Percentiles rank a stretch among this genome's conserved stretches.
phyloP scores from a whole-genome alignment of 352 stramenopile species.

The Phytophthora idaei region DNA sequence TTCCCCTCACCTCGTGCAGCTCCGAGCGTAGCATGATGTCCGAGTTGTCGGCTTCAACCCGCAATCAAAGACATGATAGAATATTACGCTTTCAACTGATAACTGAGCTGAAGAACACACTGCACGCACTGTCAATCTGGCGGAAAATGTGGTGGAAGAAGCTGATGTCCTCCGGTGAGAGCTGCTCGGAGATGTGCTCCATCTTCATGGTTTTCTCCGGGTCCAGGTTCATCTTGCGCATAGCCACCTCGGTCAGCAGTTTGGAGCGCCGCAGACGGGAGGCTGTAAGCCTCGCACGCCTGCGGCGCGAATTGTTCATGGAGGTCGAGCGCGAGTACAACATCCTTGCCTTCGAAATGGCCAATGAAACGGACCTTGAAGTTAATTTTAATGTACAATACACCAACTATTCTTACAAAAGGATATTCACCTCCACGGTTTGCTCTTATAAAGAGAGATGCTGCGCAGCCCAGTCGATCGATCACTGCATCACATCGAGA shows the following conservation, averaged over 20 bases:
- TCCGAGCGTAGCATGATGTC: conserved; percentile 73
- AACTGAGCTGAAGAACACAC: background rate
- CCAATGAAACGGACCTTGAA: conserved; percentile 25
- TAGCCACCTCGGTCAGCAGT: conserved; percentile 60
- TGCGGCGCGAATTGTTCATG: conserved; percentile 49
- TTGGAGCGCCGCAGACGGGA: conserved; percentile 61
- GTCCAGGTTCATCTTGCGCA: conserved; percentile 70
- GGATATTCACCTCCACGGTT: background rate
- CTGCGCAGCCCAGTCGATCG: conserved; percentile 26
- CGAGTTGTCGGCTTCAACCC: conserved; percentile 47
- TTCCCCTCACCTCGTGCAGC: conserved; percentile 52
- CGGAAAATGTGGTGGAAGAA: conserved; percentile 78
- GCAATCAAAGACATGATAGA: background rate
- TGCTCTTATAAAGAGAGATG: conserved; percentile 31
- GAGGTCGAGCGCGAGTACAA: conserved; percentile 57
- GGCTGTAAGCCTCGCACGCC: conserved; percentile 51
- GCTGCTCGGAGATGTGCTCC: conserved; percentile 59
- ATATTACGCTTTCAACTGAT: background rate
- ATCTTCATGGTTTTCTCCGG: conserved; percentile 67
- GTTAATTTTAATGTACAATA: conserved; percentile 12
- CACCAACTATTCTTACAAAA: background rate
- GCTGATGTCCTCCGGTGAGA: conserved; percentile 57
- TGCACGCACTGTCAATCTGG: conserved; percentile 61
- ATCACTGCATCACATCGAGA: background rate
- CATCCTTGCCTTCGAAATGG: conserved; percentile 9